These are phyloP conservation scores for Pseudocercospora cruenta DNA, from an alignment of 2,329 filamentous ascomycete genomes.

Conservation along the genomic window DNA sequence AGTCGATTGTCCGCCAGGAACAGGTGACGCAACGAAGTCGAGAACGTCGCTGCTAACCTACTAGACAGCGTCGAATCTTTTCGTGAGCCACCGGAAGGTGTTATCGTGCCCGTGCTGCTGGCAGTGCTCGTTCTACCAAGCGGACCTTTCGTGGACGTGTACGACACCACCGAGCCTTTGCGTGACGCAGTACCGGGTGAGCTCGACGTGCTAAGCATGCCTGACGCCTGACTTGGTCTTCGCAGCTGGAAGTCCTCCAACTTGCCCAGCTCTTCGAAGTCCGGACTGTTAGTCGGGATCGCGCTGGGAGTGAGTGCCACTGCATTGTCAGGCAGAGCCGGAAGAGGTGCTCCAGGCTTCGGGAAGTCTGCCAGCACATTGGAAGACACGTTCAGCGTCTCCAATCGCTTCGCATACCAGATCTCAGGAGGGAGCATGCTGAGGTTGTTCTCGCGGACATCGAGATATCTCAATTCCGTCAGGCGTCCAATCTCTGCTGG, in stretches of 20 bases:
- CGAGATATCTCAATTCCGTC: slow-evolving; percentile 79
- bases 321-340: slow-evolving; percentile 40
- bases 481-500: slow-evolving; percentile 88
- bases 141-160: slow-evolving; percentile 66
- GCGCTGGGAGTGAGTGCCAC: slow-evolving; percentile 48
- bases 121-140: slow-evolving; percentile 75
- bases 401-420: slow-evolving; percentile 91
- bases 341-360: slow-evolving; percentile 72
- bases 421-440: slow-evolving; percentile 85
- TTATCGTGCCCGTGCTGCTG: slow-evolving; percentile 57
- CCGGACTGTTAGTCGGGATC: slow-evolving; percentile 60
- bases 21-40: slow-evolving; percentile 78
- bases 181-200: slow-evolving; percentile 50
- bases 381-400: slow-evolving; percentile 92
- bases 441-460: slow-evolving; percentile 92
- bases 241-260: slow-evolving; percentile 66
- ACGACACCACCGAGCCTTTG: slow-evolving; percentile 83
- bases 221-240: slow-evolving; percentile 81
- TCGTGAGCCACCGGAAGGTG: slow-evolving; percentile 64
- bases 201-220: slow-evolving; percentile 65
- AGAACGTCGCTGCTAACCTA: slow-evolving; percentile 82
- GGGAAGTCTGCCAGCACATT: slow-evolving; percentile 91
- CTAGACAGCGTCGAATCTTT: slow-evolving; percentile 90
- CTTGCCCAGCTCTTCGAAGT: slow-evolving; percentile 75
- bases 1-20: slow-evolving; percentile 92